Conservation (phyloP, 2,329 filamentous ascomycete species). For the Fusarium bulbicola region DNA sequence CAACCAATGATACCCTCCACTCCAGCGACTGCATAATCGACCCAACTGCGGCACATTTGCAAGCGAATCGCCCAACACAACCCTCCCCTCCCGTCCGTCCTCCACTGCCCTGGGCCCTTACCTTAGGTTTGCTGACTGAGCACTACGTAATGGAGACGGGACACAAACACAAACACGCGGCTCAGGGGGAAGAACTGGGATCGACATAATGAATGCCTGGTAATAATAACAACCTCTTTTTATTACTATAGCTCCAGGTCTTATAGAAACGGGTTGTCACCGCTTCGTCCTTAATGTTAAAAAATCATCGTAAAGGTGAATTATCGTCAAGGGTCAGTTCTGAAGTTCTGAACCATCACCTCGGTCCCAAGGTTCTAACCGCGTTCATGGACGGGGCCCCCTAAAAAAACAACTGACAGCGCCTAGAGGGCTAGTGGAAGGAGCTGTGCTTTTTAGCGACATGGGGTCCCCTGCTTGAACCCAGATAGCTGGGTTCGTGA, state of each 20-base stretch:
- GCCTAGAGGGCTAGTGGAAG: conserved; percentile 30
- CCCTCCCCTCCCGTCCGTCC: not conserved
- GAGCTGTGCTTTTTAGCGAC: conserved; percentile 3
- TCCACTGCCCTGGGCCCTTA: not conserved
- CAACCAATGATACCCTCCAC: not conserved
- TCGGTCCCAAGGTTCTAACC: not conserved
- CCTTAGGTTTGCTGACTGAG: not conserved
- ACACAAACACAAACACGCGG: not conserved
- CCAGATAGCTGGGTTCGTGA: conserved; percentile 5
- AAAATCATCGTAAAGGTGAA: not conserved
- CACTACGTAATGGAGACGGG: not conserved
- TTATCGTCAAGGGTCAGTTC: not conserved
- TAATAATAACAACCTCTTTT: not conserved
- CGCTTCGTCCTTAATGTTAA: not conserved
- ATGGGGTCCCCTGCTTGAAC: conserved; percentile 13
- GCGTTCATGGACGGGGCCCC: not conserved
- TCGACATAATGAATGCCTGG: not conserved
- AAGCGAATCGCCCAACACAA: not conserved
- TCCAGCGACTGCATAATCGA: not conserved
- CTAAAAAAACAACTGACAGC: conserved; percentile 8
- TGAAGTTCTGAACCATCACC: not conserved
- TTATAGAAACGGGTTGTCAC: not conserved
- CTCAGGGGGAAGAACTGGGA: not conserved
- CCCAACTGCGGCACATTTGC: conserved; percentile 13
- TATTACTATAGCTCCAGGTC: not conserved